Evolutionary conservation across 129 eudicot genomes (phyloP).

Genomic region (Lactuca sativa): DNA sequence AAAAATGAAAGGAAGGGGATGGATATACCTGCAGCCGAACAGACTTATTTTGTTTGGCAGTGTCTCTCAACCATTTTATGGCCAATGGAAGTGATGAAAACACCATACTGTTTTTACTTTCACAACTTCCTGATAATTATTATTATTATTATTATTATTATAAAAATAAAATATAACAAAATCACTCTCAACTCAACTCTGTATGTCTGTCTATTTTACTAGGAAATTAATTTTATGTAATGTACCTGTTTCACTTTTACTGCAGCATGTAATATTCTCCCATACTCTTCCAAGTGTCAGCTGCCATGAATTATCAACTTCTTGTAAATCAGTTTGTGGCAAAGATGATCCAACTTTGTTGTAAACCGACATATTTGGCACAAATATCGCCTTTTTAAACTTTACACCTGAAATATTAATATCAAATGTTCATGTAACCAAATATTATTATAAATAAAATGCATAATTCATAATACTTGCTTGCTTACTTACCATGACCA

Average conservation of each 20-base stretch:
- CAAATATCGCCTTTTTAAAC: conserved; percentile 84
- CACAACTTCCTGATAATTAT: conserved; percentile 39
- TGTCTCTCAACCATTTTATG: conserved; percentile 80
- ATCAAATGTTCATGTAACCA: background rate
- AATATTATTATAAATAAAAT: background rate
- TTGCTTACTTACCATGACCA: conserved; percentile 58
- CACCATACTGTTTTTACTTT: conserved; percentile 66
- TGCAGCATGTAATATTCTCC: conserved; percentile 42
- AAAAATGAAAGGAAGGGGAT: background rate
- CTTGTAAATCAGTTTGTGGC: conserved; percentile 51
- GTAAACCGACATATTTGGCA: conserved; percentile 87
- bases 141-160: background rate
- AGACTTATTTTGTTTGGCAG: conserved; percentile 53
- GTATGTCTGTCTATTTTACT: too few species aligned
- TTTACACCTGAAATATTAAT: conserved; percentile 57
- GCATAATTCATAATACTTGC: background rate
- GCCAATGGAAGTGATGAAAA: conserved; percentile 87
- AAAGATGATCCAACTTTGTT: conserved; percentile 60
- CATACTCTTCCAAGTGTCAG: conserved; percentile 74
- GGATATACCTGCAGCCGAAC: conserved; percentile 66
- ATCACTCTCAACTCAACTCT: background rate
- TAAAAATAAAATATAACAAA: background rate
- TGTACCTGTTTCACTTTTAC: conserved; percentile 46
- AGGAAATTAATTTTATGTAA: background rate
- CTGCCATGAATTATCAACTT: conserved; percentile 86